These are phyloP conservation scores for Physocladia obscura DNA, from an alignment of 192 early-diverging fungal genomes.

Conservation along the genomic window DNA sequence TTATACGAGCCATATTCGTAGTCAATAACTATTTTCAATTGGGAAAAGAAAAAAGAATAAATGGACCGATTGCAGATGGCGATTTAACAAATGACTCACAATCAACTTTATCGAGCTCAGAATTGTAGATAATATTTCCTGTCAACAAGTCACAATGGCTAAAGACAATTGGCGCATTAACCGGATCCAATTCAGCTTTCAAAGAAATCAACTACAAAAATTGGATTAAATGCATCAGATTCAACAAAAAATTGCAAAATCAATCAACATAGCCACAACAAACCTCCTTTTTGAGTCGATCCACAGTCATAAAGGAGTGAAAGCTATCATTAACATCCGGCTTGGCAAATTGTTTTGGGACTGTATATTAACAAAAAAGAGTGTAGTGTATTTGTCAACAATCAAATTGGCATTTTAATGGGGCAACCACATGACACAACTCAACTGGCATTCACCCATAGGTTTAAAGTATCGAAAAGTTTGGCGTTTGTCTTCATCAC, in stretches of 20 bases:
- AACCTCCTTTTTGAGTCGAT: slow-evolving; percentile 17
- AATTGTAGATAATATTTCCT: slow-evolving; percentile 83
- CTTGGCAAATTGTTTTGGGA: slow-evolving; percentile 58
- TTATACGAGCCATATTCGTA: slow-evolving; percentile 88
- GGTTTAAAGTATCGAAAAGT: slow-evolving; percentile 70
- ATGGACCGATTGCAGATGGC: no score
- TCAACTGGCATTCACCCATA: slow-evolving; percentile 72
- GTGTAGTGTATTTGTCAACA: not conserved
- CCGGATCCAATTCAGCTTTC: slow-evolving; percentile 41
- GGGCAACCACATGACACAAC: not conserved
- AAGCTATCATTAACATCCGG: slow-evolving; percentile 60
- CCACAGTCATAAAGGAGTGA: slow-evolving; percentile 14
- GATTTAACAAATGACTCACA: slow-evolving; percentile 17
- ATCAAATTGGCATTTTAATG: not conserved
- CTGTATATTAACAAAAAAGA: slow-evolving; percentile 36
- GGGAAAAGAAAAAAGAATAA: not conserved
- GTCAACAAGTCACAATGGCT: slow-evolving; percentile 91
- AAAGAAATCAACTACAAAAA: slow-evolving; percentile 12
- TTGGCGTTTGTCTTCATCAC: slow-evolving; percentile 47
- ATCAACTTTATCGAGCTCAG: slow-evolving; percentile 40
- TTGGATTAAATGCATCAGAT: not conserved
- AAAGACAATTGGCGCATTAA: slow-evolving; percentile 82
- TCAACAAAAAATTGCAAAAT: not conserved
- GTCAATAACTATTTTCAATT: slow-evolving; percentile 61
- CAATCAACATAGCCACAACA: slow-evolving; percentile 37